Base-by-base conservation (phyloP, 345 rosid genomes). In the Xanthoceras sorbifolium region DNA sequence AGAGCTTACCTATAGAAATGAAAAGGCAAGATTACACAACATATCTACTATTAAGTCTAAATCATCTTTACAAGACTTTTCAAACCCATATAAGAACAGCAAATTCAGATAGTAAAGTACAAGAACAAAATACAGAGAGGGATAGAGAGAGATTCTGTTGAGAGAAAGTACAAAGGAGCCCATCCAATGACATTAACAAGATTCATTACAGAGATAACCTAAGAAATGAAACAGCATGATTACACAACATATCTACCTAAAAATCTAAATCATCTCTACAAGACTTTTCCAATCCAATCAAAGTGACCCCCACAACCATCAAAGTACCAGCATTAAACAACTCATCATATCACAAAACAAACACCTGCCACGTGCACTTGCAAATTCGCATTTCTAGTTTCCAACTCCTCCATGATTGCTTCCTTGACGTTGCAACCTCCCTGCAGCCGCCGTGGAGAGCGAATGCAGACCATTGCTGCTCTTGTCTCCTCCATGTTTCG, bases 391-490 rank as follows among this genome's bases (percentile, higher is more conserved):
- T 28, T 11, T 40, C 66, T 72, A 76, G 31, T 80, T 64, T 71
- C 61, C 79, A 61, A 75, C 44, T 22, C 46, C 46, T 42, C 65
- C 74, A 65, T 54, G 46, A 74, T 59, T 26, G 59, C 64, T 62
- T 9, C 61, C 70, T 74, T 44, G 69, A 31, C 32, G 77, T 57
- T 74, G 78, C 67, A 63, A 63, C 28, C 72, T 54, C 59, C 66
- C 15, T 18, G 46, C 69, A 64, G 31, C 71, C 63, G 66, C 28
- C 6, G n/a, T n/a, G n/a, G 80, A 64, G 64, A 52, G 72, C 6
- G 76, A 32, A 65, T 44, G 55, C 69, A 77, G 67, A 11, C 78
- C 80, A 54, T 77, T 81, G 63, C 64, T 62, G 55, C 55, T 71
- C 48, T 66, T 76, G 11, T 12, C 69, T 34, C 68, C 68, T 73